These are phyloP conservation scores for Isabelozyma heimii DNA, from an alignment of 805 yeast genomes.

Conservation along the genomic window DNA sequence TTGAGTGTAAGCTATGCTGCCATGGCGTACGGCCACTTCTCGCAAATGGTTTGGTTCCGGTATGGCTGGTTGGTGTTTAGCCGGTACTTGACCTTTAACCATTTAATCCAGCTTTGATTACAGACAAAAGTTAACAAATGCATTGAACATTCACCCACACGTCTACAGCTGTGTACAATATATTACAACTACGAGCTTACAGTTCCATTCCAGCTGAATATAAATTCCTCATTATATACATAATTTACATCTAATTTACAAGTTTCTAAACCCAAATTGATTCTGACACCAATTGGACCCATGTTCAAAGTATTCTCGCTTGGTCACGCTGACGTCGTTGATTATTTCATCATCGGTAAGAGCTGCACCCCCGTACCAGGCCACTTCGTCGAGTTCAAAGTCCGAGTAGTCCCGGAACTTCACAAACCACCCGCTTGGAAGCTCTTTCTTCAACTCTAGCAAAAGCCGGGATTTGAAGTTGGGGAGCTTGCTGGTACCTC, in stretches of 20 bases:
- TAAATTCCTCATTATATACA: background rate
- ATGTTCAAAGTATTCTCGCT: conserved; percentile 81
- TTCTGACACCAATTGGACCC: conserved; percentile 63
- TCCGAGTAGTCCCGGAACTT: conserved; percentile 36
- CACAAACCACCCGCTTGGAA: conserved; percentile 72
- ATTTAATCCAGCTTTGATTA: conserved; percentile 38
- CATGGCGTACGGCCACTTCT: conserved; percentile 77
- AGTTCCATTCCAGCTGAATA: background rate
- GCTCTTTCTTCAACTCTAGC: conserved; percentile 60
- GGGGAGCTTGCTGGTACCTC: conserved; percentile 75
- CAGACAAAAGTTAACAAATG: background rate
- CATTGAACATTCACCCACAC: background rate
- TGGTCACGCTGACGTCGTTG: conserved; percentile 58
- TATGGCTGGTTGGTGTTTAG: conserved; percentile 82
- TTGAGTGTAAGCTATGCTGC: conserved; percentile 53
- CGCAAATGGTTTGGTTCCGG: conserved; percentile 96
- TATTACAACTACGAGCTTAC: background rate
- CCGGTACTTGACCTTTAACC: conserved; percentile 75
- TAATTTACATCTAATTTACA: conserved; percentile 4
- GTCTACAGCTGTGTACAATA: background rate
- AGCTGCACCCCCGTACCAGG: conserved; percentile 37
- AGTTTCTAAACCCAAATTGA: conserved; percentile 44
- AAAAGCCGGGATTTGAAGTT: conserved; percentile 64
- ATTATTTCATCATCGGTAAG: conserved; percentile 40
- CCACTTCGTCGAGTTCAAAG: conserved; percentile 19